Evolutionary conservation across 2,329 filamentous ascomycete genomes (phyloP).

Genomic region (Lasiodiplodia citricola): DNA sequence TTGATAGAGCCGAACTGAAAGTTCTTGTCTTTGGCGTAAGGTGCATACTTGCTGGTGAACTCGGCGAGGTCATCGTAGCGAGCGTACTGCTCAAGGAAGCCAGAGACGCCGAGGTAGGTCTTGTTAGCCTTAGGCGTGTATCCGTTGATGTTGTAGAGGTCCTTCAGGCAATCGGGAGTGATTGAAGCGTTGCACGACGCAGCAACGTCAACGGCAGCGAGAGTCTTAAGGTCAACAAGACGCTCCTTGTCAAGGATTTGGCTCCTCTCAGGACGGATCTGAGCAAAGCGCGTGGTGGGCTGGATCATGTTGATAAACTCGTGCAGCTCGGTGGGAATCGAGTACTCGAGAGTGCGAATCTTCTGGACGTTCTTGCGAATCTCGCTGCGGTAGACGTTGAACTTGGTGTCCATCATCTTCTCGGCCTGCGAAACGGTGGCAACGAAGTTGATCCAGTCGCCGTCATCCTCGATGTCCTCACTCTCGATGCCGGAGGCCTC

Average conservation of each 20-base stretch:
- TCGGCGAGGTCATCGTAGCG: conserved; percentile 52
- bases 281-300: conserved; percentile 68
- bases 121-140: conserved; percentile 42
- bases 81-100: conserved; percentile 56
- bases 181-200: conserved; percentile 49
- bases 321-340: conserved; percentile 62
- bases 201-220: neutral
- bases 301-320: conserved; percentile 66
- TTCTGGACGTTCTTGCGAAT: conserved; percentile 49
- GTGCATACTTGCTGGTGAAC: conserved; percentile 48
- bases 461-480: conserved; percentile 54
- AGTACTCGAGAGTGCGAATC: conserved; percentile 65
- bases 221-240: conserved; percentile 30
- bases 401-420: conserved; percentile 61
- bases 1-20: conserved; percentile 52
- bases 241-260: conserved; percentile 37
- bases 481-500: conserved; percentile 54
- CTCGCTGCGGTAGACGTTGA: conserved; percentile 60
- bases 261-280: conserved; percentile 51
- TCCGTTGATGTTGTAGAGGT: conserved; percentile 53
- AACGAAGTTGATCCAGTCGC: conserved; percentile 67
- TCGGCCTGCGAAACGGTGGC: conserved; percentile 60
- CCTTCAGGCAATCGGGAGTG: conserved; percentile 54
- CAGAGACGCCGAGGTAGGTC: conserved; percentile 51
- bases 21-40: conserved; percentile 48